Evolutionary conservation across 495 filamentous ascomycete species (phyloP), one percentile per base, ranked within the genome.

Genomic region (Lentithecium fluviatile): DNA sequence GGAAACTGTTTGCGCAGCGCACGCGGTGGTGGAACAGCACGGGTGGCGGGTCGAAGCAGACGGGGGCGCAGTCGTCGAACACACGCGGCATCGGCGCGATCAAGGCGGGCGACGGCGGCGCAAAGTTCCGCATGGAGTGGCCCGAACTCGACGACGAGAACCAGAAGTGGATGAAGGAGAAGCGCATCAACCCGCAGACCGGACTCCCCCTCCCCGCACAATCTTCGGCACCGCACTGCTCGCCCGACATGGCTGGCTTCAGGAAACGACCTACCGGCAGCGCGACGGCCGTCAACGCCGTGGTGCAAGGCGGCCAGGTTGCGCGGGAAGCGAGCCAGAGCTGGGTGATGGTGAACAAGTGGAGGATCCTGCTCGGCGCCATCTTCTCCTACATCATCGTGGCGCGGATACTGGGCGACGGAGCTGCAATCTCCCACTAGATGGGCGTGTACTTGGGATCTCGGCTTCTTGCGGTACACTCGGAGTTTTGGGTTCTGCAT

Each of bases 1-100:
- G 94, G 32, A 86, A 84, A 71, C 82, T 86, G 63, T 83, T 88
- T 21, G 91, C 94, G 0, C 82, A 82, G 10, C 82, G 90, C 50
- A 89, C 88, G 2, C 76, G 89, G 45, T 98, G 94, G 94, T 97
- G 94, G 94, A 98, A 98, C 73, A 87, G 84, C 25, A 97, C 94
- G 1, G 95, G 93, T 20, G 95, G 94, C 36, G 94, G 94, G n/a
- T 89, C 86, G 3, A 85, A 57, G 37, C 38, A 45, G 15, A n/a
- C 46, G n/a, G 17, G 40, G 1, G 13, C 61, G 19, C 24, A 15
- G 7, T 45, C 38, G 8, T 52, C 58, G 2, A 70, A 70, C 51
- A 62, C 56, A 26, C 43, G 58, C 15, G 86, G 85, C 0, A 79
- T 87, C 52, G 88, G 87, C 32, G 84, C 84, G 21, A 83, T 88